Evolutionary conservation across 352 stramenopile species (phyloP).

Genomic region (Phytophthora meadii): DNA sequence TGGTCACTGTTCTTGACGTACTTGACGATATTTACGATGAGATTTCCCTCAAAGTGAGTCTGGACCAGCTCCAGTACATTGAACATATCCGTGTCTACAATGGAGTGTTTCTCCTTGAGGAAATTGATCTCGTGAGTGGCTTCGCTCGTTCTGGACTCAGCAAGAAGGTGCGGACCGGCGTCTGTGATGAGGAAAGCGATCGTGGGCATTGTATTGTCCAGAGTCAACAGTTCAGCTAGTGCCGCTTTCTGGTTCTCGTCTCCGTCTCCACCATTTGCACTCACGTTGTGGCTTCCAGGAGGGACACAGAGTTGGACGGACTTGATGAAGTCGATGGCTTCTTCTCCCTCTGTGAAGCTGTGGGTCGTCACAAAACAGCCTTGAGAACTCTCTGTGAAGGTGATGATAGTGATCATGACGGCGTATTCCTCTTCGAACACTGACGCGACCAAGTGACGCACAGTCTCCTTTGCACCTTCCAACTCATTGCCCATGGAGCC

Average conservation of each 20-base stretch:
- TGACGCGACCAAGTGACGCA: constrained; percentile 54
- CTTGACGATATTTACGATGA: constrained; percentile 74
- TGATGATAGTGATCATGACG: constrained; percentile 78
- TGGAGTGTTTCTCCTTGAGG: constrained; percentile 53
- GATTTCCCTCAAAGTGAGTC: constrained; percentile 57
- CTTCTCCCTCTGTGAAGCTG: constrained; percentile 62
- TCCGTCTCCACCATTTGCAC: constrained; percentile 61
- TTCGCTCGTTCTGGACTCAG: constrained; percentile 40
- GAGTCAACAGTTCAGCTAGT: constrained; percentile 53
- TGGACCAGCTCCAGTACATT: constrained; percentile 52
- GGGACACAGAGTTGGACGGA: constrained; percentile 53
- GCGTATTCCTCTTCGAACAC: constrained; percentile 61
- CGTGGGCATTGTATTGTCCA: constrained; percentile 61
- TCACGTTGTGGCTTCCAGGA: constrained; percentile 38
- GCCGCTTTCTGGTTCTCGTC: constrained; percentile 78
- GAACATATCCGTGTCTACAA: constrained; percentile 65
- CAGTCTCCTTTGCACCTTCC: constrained; percentile 61
- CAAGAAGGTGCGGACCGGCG: constrained; percentile 56
- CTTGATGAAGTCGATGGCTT: constrained; percentile 50
- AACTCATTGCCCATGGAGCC: constrained; percentile 72
- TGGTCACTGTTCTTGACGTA: constrained; percentile 63
- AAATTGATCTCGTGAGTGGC: constrained; percentile 48
- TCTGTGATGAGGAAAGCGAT: constrained; percentile 78
- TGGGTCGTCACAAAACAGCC: constrained; percentile 71
- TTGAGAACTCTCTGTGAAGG: constrained; percentile 59